phyloP scores from a whole-genome alignment of 495 filamentous ascomycete species.

The Hypoxylon subgilvum region DNA sequence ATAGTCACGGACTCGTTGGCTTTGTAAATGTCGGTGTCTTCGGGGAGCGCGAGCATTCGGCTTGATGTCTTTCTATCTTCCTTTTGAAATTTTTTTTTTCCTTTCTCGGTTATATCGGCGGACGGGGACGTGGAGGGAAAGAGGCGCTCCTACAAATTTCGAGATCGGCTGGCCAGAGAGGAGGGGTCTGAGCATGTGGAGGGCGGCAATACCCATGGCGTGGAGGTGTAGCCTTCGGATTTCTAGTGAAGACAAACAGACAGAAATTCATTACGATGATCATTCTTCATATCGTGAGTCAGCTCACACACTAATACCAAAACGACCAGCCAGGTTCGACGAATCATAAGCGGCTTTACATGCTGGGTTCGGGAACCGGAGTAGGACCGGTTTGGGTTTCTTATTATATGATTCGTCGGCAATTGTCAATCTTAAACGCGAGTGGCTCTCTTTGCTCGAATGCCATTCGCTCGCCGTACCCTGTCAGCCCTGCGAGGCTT shows the following conservation, averaged over 20 bases:
- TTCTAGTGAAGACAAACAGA: slow-evolving; percentile 41
- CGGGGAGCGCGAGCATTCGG: slow-evolving; percentile 16
- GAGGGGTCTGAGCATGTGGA: slow-evolving; percentile 18
- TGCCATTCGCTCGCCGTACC: slow-evolving; percentile 18
- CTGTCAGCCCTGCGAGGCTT: slow-evolving; percentile 39
- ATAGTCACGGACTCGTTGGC: slow-evolving; percentile 28
- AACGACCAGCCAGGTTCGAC: slow-evolving; percentile 3
- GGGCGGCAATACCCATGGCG: slow-evolving; percentile 39
- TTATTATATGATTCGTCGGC: slow-evolving; percentile 29
- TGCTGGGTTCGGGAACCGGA: slow-evolving; percentile 22
- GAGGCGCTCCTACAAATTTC: slow-evolving; percentile 29
- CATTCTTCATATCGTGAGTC: slow-evolving; percentile 19
- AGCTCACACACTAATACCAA: slow-evolving; percentile 20
- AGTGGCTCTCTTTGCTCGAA: slow-evolving; percentile 24
- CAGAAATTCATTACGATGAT: slow-evolving; percentile 23
- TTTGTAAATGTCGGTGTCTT: slow-evolving; percentile 36
- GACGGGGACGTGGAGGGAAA: slow-evolving; percentile 2
- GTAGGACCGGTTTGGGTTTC: slow-evolving; percentile 7
- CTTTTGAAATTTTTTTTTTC: slow-evolving; percentile 19
- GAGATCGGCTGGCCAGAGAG: slow-evolving; percentile 35
- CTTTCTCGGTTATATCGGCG: slow-evolving; percentile 30
- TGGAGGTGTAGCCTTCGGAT: slow-evolving; percentile 20
- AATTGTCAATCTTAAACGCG: slow-evolving; percentile 29
- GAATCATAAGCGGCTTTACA: slow-evolving; percentile 23
- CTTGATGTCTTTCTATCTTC: slow-evolving; percentile 23